These are phyloP conservation scores for Pseudogymnoascus sp. DNA, from an alignment of 2,329 filamentous ascomycete genomes.

Conservation along the genomic window DNA sequence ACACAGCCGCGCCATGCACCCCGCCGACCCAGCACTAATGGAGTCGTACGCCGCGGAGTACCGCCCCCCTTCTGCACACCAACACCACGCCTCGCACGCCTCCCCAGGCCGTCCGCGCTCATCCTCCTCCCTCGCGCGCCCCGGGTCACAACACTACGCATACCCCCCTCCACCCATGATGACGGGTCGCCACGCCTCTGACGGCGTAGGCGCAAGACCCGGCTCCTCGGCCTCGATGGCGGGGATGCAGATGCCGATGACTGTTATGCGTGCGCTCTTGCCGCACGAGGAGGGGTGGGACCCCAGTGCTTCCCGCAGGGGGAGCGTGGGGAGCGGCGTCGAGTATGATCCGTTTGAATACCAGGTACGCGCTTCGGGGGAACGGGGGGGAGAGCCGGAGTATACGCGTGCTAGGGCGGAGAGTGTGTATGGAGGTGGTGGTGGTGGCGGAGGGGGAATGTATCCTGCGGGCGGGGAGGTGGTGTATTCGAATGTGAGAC, in stretches of 20 bases:
- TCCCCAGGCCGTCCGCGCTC: slow-evolving; percentile 29
- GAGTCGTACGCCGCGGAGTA: slow-evolving; percentile 30
- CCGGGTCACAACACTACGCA: slow-evolving; percentile 15
- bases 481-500: neutral
- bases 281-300: slow-evolving; percentile 42
- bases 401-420: no score
- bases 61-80: slow-evolving; percentile 26
- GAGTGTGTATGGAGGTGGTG: neutral
- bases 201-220: slow-evolving; percentile 25
- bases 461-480: neutral
- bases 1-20: slow-evolving; percentile 23
- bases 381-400: neutral
- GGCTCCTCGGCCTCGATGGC: slow-evolving; percentile 31
- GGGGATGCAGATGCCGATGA: neutral
- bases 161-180: slow-evolving; percentile 15
- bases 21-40: slow-evolving; percentile 37
- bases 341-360: slow-evolving; percentile 9
- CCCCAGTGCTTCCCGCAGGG: slow-evolving; percentile 32
- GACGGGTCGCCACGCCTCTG: slow-evolving; percentile 23
- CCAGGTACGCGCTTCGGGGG: neutral
- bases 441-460: neutral
- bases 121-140: slow-evolving; percentile 14
- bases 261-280: slow-evolving; percentile 29
- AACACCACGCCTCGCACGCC: slow-evolving; percentile 25
- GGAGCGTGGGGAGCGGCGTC: neutral